Conservation (phyloP, 2,329 filamentous ascomycete genomes). For the Colletotrichum gigasporum region DNA sequence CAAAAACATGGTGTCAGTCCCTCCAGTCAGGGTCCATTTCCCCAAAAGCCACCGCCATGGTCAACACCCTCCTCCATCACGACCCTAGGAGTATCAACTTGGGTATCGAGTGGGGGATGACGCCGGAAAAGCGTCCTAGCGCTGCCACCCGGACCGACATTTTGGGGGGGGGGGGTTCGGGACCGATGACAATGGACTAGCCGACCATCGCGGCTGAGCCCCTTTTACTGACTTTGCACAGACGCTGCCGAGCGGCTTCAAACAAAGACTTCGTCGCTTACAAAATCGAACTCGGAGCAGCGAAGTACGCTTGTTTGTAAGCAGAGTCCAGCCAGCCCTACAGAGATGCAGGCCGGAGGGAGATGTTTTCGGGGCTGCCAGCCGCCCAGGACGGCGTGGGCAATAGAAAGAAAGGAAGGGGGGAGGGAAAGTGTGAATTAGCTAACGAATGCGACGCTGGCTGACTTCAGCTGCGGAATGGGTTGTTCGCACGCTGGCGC, state of each 20-base stretch:
- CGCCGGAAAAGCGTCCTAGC: constrained; percentile 19
- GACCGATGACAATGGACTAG: constrained; percentile 15
- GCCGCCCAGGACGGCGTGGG: no score
- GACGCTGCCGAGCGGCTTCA: not conserved
- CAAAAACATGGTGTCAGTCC: not conserved
- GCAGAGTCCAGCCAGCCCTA: not conserved
- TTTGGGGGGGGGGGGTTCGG: constrained; percentile 5
- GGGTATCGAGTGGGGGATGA: constrained; percentile 11
- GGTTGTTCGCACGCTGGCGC: not conserved
- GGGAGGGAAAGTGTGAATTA: not conserved
- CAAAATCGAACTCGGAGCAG: not conserved
- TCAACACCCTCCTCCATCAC: constrained; percentile 9
- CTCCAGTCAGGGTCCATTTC: not conserved
- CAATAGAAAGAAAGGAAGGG: not conserved
- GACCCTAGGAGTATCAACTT: constrained; percentile 12
- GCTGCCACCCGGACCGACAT: not conserved
- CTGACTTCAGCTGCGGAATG: constrained; percentile 5
- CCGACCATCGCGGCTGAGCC: constrained; percentile 19
- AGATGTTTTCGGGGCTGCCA: not conserved
- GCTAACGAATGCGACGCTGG: not conserved
- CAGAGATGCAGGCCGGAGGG: not conserved
- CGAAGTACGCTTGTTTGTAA: not conserved
- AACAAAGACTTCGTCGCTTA: constrained; percentile 5
- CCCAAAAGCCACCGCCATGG: constrained; percentile 26
- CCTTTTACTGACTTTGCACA: constrained; percentile 8